Evolutionary conservation across 2,329 filamentous ascomycete species (phyloP), one percentile per base, ranked within the genome.

Genomic region (Penicillium capsulatum): DNA sequence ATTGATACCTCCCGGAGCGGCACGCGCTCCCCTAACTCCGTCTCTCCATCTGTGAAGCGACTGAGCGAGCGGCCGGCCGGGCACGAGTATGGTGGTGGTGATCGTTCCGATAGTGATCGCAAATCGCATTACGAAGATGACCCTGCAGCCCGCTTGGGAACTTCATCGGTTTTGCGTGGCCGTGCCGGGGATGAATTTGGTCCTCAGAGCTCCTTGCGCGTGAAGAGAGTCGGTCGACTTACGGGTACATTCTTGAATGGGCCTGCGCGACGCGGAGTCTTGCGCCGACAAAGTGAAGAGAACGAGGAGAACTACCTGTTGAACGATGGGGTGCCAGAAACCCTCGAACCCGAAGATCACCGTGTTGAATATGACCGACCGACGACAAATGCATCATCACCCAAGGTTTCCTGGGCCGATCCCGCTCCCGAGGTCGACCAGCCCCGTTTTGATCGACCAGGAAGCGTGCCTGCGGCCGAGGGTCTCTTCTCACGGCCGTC

Each of bases 161-260:
- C 64, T 17, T 58, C 64, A 10, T 70, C 66, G 9, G 60, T 65
- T 6, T 45, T 64, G 19, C 59, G 67, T 14, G 52, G 62, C 24
- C 64, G 66, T 6, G 71, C 74, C 34, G 79, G 79, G 2, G 83
- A 89, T 16, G 81, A 84, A 22, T 66, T 69, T 22, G 81, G 78
- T 10, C 68, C 80, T 2, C 84, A 86, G 44, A 82, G 83, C 53
- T 88, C 86, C 0, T 79, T 89, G 73, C 78, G 87, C 4, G 72
- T 90, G 42, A 91, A 90, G 66, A 75, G 86, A 45, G 78, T 87
- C 10, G 83, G 83, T 11, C 86, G 86, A 63, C 73, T 84, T 6
- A 79, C 83, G 2, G 87, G 86, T 1, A 84, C 80, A 44, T 90
- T 91, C 50, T 70, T 92, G 15, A 88, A 85, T 51, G 86, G 85